These are phyloP conservation scores for Linaria vulgaris DNA, from an alignment of 257 asterid species.

Conservation along the genomic window DNA sequence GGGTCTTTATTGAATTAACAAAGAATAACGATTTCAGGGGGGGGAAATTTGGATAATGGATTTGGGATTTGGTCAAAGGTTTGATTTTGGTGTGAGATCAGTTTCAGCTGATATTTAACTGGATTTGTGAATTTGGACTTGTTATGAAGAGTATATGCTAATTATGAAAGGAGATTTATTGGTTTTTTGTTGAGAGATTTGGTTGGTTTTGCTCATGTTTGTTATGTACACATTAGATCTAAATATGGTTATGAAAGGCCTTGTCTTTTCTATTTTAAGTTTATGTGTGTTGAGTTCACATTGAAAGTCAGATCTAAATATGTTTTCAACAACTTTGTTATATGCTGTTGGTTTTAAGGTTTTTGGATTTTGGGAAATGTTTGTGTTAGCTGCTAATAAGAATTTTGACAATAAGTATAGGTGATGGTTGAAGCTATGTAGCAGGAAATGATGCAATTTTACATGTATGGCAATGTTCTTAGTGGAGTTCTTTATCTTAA, in stretches of 20 bases:
- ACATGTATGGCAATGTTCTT: neutral
- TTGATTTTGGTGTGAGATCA: neutral
- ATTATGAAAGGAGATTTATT: neutral
- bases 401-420: no score
- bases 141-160: neutral
- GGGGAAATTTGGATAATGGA: neutral
- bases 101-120: neutral
- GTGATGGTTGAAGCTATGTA: no score
- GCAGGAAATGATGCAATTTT: neutral
- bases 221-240: no score
- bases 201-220: neutral
- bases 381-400: no score
- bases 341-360: no score
- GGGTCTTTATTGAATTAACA: neutral
- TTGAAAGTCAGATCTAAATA: neutral
- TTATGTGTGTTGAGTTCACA: neutral
- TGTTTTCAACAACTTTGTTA: neutral
- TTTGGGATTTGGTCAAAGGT: neutral
- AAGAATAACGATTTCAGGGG: no score
- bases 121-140: no score
- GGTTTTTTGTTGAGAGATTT: neutral
- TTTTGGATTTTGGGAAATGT: no score
- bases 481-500: constrained; percentile 16
- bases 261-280: no score
- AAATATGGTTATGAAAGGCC: no score